Base-by-base conservation (phyloP, 1,139 yeast genomes). In the Kurtzmaniella quercitrusa region DNA sequence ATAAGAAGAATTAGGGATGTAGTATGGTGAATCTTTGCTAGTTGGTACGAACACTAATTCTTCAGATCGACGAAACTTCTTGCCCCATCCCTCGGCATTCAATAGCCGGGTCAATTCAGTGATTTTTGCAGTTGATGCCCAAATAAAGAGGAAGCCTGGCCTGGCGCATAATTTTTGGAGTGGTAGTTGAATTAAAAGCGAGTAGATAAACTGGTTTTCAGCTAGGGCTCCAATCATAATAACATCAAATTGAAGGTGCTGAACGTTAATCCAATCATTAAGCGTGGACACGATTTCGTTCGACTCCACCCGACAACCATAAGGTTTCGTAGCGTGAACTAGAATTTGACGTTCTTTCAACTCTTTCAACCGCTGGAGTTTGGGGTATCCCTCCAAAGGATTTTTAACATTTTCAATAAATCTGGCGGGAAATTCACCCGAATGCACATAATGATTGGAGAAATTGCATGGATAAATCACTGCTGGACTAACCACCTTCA, bases 171-270 rank as follows among this genome's bases (percentile, higher is more conserved):
- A 65, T 54, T 72, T 79, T 50, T 81, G 82, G 14, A 91, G 69
- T 0, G 96, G 96, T 44, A 91, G 63, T 51, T 75, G 75, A 4
- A 76, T 63, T 29, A 90, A 66, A 2, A 82, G 55, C 1, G 86
- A 84, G 38, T 79, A 72, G 17, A 82, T 70, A 47, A 83, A 73
- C 48, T 84, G 90, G 52, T 82, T 82, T 48, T 85, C 90, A 1
- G 84, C 75, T 46, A 93, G 68, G 1, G 95, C 94, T 0, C 96
- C 96, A 42, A 91, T 79, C 95, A 91, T 86, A 10, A 91, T 85
- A 10, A 90, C 95, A 59, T 91, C 97, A 62, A 91, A 91, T 46
- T 78, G 79, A 37, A 86, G 56, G 3, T 75, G 75, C 41, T 77
- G 73, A 24, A 66, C 64, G 17, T 65, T 65, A 34, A 79, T 77